phyloP scores from a whole-genome alignment of 345 rosid species.

The Eutrema japonicum region DNA sequence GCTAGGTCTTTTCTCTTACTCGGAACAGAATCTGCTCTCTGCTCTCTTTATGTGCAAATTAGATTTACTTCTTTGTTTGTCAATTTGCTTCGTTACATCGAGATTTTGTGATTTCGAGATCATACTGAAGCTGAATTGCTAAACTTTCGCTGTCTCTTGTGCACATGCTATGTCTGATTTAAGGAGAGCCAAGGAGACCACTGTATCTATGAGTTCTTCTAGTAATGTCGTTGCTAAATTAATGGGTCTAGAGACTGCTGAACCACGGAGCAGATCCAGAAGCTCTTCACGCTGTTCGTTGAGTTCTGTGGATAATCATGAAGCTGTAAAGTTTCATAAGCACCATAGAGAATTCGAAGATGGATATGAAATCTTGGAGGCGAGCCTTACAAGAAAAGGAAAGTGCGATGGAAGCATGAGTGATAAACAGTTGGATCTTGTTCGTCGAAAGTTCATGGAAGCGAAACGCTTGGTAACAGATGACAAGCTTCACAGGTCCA shows the following conservation, averaged over 20 bases:
- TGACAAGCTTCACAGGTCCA: constrained; percentile 75
- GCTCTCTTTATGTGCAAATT: not conserved
- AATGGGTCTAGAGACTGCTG: constrained; percentile 83
- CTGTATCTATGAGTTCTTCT: constrained; percentile 52
- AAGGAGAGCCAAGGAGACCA: constrained; percentile 18
- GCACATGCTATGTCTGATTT: constrained; percentile 1
- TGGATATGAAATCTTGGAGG: not conserved
- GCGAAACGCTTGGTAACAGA: constrained; percentile 74
- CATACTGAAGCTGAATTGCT: constrained; percentile 8
- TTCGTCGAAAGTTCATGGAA: constrained; percentile 85
- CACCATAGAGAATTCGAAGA: not conserved
- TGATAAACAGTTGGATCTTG: constrained; percentile 76
- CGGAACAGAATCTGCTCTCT: not conserved
- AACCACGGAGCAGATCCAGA: constrained; percentile 33
- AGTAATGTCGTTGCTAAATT: constrained; percentile 87
- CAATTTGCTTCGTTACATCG: constrained; percentile 3
- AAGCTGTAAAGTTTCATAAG: constrained; percentile 1
- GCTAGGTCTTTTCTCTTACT: constrained; percentile 26
- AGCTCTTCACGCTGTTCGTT: constrained; percentile 23
- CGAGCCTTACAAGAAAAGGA: constrained; percentile 43
- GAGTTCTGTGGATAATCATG: constrained; percentile 6
- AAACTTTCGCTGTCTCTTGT: not conserved
- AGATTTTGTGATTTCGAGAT: not conserved
- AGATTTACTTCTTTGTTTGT: not conserved
- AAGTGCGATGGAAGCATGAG: constrained; percentile 41